Conservation (phyloP, 352 stramenopile species). For the Pythium pyrilobum region DNA sequence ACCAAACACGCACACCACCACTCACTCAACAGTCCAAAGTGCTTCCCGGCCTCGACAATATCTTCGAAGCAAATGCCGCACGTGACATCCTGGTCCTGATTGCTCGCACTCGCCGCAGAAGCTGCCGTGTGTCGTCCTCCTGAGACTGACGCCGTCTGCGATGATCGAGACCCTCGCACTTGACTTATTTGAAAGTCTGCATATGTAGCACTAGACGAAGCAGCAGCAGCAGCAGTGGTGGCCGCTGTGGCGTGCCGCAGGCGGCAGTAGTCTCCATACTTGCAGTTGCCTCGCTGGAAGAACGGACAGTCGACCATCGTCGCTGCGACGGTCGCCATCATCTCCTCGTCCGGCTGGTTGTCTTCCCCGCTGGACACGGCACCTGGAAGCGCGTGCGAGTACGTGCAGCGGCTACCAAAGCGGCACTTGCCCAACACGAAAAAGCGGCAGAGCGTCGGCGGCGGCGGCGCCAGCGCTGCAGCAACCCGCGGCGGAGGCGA, state of each 20-base stretch:
- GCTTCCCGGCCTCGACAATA: conserved; percentile 66
- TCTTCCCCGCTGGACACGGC: not conserved
- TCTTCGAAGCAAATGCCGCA: conserved; percentile 85
- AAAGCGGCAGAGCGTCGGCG: conserved; percentile 55
- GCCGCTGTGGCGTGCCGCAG: conserved; percentile 32
- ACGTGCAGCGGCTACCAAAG: conserved; percentile 70
- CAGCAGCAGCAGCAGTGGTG: not conserved
- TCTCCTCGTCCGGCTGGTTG: conserved; percentile 12
- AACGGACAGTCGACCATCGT: conserved; percentile 70
- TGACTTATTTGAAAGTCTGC: too few species aligned
- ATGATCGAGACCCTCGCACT: too few species aligned
- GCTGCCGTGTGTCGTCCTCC: too few species aligned
- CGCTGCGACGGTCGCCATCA: conserved; percentile 37
- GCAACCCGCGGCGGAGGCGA: too few species aligned
- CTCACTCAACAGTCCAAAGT: conserved; percentile 75
- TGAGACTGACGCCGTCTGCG: too few species aligned
- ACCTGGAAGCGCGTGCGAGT: conserved; percentile 49
- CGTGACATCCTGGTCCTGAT: conserved; percentile 43
- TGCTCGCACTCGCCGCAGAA: not conserved
- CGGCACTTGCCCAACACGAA: conserved; percentile 74
- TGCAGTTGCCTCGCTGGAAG: conserved; percentile 71
- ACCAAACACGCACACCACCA: not conserved
- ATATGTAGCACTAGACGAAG: not conserved
- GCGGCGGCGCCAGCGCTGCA: conserved; percentile 14
- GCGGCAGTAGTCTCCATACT: conserved; percentile 64